Evolutionary conservation across 371 early-diverging fungal genomes (phyloP), one percentile per base, ranked within the genome.

Genomic region (Mortierella sp.): DNA sequence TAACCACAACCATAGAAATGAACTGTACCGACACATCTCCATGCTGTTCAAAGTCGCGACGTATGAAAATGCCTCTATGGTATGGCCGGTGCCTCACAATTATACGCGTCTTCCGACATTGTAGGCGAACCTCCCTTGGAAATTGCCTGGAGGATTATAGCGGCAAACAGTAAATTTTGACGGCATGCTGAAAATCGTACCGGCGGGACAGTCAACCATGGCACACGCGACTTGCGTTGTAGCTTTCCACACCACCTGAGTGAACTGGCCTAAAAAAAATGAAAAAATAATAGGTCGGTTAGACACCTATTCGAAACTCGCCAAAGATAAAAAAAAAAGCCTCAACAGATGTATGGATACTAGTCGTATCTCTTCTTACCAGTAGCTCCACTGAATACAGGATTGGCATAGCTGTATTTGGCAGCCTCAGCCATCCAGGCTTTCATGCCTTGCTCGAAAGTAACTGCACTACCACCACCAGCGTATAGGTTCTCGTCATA

Each of bases 161-260:
- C 53, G 68, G 26, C 68, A 68, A 68, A 68, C 68, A 68, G 26
- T 52, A 39, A 1, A 68, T 37, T 40, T 52, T 24, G 68, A 53
- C 37, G 53, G 9, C 53, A 53, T 39, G 13, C 19, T 2, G 2
- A 52, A 53, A 53, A 66, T 48, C 50, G 67, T 48, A 48, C 67
- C 48, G 6, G 67, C 67, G 29, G 29, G 31, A 45, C 67, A 66
- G 31, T 45, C 47, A 31, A 37, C 67, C 31, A 1, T 47, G 29
- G 48, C 67, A 41, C 67, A 68, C 40, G 68, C 68, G 31, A 68
- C 55, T 24, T 50, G 53, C 24, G 53, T 68, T 53, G 68, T 68
- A 53, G 41, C 53, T 52, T 68, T 68, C 68, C 68, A 68, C 10
- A 68, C 68, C 41, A 68, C 68, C 53, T 68, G 68, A 53, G 68